Evolutionary conservation across 805 yeast genomes (phyloP).

Genomic region (Pichia sporocuriosa): DNA sequence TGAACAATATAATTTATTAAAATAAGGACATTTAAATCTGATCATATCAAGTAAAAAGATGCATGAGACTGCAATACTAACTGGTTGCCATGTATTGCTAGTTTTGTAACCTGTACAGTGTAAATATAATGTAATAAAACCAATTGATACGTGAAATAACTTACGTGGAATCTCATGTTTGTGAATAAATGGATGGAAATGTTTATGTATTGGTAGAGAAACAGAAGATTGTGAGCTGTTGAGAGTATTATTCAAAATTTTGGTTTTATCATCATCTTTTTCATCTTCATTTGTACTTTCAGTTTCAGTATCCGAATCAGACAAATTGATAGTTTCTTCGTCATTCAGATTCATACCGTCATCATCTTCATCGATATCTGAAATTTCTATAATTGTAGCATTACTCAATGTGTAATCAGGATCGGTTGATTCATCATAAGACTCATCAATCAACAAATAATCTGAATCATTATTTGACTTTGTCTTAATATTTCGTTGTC

Average conservation of each 20-base stretch:
- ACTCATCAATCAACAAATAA: slow-evolving; percentile 12
- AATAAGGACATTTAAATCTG: slow-evolving; percentile 52
- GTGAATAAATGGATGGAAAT: slow-evolving; percentile 27
- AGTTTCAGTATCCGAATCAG: slow-evolving; percentile 1
- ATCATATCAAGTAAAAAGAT: slow-evolving; percentile 61
- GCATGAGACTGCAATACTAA: slow-evolving; percentile 46
- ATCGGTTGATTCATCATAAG: slow-evolving; percentile 24
- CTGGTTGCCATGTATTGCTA: slow-evolving; percentile 51
- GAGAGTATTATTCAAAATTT: background rate
- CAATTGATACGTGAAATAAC: slow-evolving; percentile 81
- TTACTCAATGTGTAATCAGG: slow-evolving; percentile 22
- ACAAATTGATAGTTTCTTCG: background rate
- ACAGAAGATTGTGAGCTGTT: background rate
- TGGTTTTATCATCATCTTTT: background rate
- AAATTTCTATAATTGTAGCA: background rate
- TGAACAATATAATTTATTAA: slow-evolving; percentile 62
- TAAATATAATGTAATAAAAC: slow-evolving; percentile 67
- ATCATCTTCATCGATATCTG: background rate
- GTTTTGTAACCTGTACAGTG: slow-evolving; percentile 58
- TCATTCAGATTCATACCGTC: slow-evolving; percentile 2
- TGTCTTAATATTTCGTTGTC: background rate
- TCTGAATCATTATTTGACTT: background rate
- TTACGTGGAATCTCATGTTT: slow-evolving; percentile 90
- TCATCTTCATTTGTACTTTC: background rate
- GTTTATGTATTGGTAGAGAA: slow-evolving; percentile 22